These are phyloP conservation scores for Paramyrothecium roridum DNA, from an alignment of 2,329 filamentous ascomycete genomes.

Conservation along the genomic window DNA sequence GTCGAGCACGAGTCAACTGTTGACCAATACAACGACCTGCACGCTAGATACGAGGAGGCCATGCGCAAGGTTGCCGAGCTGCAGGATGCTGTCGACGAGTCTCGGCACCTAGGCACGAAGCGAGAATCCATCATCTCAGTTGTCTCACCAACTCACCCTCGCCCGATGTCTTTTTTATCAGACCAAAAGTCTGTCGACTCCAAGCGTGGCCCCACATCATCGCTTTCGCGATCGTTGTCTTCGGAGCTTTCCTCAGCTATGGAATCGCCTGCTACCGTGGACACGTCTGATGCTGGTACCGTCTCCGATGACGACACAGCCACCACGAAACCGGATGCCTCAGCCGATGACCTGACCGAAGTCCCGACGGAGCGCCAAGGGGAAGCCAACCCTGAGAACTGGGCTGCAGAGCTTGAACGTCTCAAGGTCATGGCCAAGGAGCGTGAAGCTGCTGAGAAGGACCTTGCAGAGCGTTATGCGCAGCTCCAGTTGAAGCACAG, in stretches of 20 bases:
- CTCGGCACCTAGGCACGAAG: constrained; percentile 57
- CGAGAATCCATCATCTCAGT: constrained; percentile 56
- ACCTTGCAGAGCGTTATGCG: constrained; percentile 76
- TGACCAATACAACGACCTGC: constrained; percentile 75
- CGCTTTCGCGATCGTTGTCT: constrained; percentile 80
- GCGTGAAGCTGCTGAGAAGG: constrained; percentile 71
- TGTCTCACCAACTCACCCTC: constrained; percentile 45
- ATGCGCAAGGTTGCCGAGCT: constrained; percentile 78
- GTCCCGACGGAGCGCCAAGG: constrained; percentile 25
- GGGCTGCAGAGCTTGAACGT: constrained; percentile 65
- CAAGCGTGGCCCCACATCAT: constrained; percentile 65
- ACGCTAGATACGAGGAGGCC: constrained; percentile 87
- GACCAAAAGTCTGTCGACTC: constrained; percentile 68
- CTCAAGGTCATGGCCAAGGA: constrained; percentile 70
- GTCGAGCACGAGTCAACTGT: constrained; percentile 86
- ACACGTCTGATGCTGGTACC: constrained; percentile 57
- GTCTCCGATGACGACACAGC: constrained; percentile 36
- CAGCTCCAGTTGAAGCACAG: constrained; percentile 80
- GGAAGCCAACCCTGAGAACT: constrained; percentile 16
- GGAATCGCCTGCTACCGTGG: constrained; percentile 66
- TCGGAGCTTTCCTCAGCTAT: constrained; percentile 89
- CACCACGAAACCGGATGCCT: constrained; percentile 39
- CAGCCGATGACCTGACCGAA: constrained; percentile 35
- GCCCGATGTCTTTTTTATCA: constrained; percentile 82
- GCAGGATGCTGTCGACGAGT: constrained; percentile 81